Percentiles rank a stretch among this genome's conserved stretches.
phyloP scores from a whole-genome alignment of 768 basidiomycete genomes.

The Mycena vitilis region DNA sequence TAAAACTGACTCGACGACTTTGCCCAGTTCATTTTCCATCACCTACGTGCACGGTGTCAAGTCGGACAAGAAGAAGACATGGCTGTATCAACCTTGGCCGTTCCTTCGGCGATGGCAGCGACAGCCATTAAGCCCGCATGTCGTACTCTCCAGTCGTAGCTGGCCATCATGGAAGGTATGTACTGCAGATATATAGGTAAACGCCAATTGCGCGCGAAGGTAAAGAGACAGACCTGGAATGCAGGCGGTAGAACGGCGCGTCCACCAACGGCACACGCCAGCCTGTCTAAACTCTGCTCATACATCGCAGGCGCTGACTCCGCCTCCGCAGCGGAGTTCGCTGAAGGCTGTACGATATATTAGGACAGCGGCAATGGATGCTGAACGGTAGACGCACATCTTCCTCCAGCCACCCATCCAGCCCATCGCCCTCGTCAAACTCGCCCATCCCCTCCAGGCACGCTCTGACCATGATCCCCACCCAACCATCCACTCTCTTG shows the following conservation, averaged over 20 bases:
- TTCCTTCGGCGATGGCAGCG: constrained; percentile 87
- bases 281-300: constrained; percentile 85
- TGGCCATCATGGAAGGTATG: constrained; percentile 84
- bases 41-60: constrained; percentile 52
- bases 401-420: constrained; percentile 74
- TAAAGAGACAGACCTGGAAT: constrained; percentile 60
- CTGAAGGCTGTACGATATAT: constrained; percentile 61
- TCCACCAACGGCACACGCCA: constrained; percentile 86
- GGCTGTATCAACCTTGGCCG: constrained; percentile 63
- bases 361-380: constrained; percentile 13
- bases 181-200: constrained; percentile 45
- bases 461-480: constrained; percentile 73
- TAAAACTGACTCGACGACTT: constrained; percentile 78
- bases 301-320: constrained; percentile 80
- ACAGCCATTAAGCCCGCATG: constrained; percentile 92
- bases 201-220: constrained; percentile 1
- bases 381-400: constrained; percentile 65
- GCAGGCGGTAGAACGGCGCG: constrained; percentile 80
- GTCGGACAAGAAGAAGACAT: background rate
- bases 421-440: constrained; percentile 62
- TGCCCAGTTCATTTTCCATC: constrained; percentile 84
- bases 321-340: constrained; percentile 66
- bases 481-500: constrained; percentile 76
- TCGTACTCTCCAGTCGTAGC: constrained; percentile 85
- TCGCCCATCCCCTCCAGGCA: constrained; percentile 89